Evolutionary conservation across 2,329 filamentous ascomycete genomes (phyloP).

Genomic region (Alternaria angustiovoidea): DNA sequence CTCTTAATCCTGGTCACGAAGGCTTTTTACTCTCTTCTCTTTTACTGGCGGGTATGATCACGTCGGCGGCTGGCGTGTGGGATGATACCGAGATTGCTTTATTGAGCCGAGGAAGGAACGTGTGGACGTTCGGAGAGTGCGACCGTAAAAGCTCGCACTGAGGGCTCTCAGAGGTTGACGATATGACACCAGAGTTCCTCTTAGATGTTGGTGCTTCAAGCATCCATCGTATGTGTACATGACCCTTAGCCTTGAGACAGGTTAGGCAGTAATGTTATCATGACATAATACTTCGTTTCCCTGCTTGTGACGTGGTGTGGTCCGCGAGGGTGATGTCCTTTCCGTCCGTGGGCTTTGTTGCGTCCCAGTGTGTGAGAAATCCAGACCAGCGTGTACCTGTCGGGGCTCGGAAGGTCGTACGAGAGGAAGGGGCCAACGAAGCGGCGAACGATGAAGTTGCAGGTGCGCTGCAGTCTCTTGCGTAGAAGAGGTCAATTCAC

Average conservation of each 20-base stretch:
- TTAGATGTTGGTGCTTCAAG: constrained; percentile 28
- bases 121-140: constrained; percentile 26
- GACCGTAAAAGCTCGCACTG: constrained; percentile 41
- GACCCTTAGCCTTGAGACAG: constrained; percentile 26
- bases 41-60: constrained; percentile 37
- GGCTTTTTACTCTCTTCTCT: constrained; percentile 33
- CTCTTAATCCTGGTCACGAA: constrained; percentile 41
- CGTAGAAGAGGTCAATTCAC: too few relatives aligned
- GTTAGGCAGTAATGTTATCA: constrained; percentile 43
- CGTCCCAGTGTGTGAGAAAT: background rate
- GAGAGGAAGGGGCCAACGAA: too few relatives aligned
- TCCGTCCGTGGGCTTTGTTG: background rate
- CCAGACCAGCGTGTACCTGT: too few relatives aligned
- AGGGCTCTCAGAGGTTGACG: constrained; percentile 39
- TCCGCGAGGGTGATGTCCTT: background rate
- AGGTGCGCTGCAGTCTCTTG: too few relatives aligned
- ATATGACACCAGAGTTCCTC: constrained; percentile 42
- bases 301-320: background rate
- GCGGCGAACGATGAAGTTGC: too few relatives aligned
- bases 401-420: too few relatives aligned
- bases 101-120: constrained; percentile 16
- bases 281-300: constrained; percentile 21
- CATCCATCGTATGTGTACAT: constrained; percentile 33
- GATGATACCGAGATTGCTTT: constrained; percentile 38
- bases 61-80: constrained; percentile 25